Conservation (phyloP, 2,329 filamentous ascomycete genomes). For the Knoxdaviesia capensis region DNA sequence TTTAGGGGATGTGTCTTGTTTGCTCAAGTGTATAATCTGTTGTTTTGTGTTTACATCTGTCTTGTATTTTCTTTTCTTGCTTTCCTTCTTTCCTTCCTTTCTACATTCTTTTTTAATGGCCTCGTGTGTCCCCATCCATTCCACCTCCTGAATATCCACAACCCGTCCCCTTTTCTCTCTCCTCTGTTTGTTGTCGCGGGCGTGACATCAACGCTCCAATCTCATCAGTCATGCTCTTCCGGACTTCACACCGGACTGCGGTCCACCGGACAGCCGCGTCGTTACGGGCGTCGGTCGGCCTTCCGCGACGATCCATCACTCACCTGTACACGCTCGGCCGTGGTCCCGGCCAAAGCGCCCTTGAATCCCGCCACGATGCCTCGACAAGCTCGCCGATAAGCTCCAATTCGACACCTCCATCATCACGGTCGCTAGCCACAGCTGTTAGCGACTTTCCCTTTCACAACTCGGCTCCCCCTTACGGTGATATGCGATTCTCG, state of each 20-base stretch:
- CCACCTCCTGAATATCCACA: not conserved
- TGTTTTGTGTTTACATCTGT: not conserved
- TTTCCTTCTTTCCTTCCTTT: not conserved
- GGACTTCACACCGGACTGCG: conserved; percentile 9
- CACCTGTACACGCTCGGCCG: conserved; percentile 1
- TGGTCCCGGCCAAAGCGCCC: not conserved
- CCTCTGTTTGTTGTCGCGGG: not conserved
- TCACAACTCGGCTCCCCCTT: not conserved
- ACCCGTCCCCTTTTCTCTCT: not conserved
- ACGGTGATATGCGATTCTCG: not conserved
- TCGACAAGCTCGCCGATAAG: not conserved
- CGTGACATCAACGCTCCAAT: not conserved
- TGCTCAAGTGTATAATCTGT: not conserved
- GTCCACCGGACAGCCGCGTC: conserved; percentile 4
- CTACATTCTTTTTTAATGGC: conserved; percentile 8
- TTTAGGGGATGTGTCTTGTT: not conserved
- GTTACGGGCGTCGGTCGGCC: not conserved
- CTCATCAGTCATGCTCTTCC: conserved; percentile 13
- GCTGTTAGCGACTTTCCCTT: conserved; percentile 18
- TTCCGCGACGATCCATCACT: not conserved
- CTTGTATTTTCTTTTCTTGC: not conserved
- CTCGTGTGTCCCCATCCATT: conserved; percentile 2
- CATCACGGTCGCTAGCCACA: conserved; percentile 16
- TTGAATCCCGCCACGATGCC: not conserved
- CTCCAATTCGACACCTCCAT: not conserved